A percentile compares a stretch with the other conserved stretches of the same genome.
Evolutionary conservation across 192 early-diverging fungal genomes (phyloP).

Genomic region (Coemansia sp.): DNA sequence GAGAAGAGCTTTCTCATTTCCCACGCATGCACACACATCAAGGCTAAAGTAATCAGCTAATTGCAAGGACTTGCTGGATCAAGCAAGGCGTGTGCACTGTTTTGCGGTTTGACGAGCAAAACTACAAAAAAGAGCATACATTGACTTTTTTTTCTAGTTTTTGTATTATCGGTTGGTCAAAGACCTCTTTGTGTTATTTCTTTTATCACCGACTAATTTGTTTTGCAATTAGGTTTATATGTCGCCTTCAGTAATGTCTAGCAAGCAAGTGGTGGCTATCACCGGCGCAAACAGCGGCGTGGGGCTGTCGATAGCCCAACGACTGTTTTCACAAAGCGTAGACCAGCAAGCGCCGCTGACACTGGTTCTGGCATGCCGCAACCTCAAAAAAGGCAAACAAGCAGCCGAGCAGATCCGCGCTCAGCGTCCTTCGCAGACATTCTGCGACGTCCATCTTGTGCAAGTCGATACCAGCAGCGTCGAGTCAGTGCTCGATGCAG

Average conservation of each 20-base stretch:
- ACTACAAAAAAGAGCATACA: too few species aligned
- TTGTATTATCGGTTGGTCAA: too few species aligned
- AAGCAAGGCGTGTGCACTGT: too few species aligned
- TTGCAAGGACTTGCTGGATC: too few species aligned
- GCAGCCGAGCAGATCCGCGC: constrained; percentile 26
- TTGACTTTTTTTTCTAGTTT: too few species aligned
- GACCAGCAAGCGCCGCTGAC: background rate
- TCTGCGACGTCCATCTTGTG: constrained; percentile 17
- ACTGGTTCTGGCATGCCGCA: constrained; percentile 54
- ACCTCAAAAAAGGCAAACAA: constrained; percentile 10
- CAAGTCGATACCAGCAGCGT: constrained; percentile 52
- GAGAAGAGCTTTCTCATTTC: too few species aligned
- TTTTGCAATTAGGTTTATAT: background rate
- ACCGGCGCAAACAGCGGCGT: constrained; percentile 55
- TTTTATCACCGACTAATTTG: too few species aligned
- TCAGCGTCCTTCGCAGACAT: background rate
- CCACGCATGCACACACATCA: too few species aligned
- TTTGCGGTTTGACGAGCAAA: too few species aligned
- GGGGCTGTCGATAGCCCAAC: constrained; percentile 32
- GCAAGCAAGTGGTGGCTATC: constrained; percentile 19
- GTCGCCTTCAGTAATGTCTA: background rate
- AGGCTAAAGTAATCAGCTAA: too few species aligned
- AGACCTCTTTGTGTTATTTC: too few species aligned
- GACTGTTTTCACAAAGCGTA: constrained; percentile 2
- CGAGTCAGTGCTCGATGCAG: constrained; percentile 34